These are phyloP conservation scores for Metschnikowia lachancei DNA, from an alignment of 805 yeast species.

Conservation along the genomic window DNA sequence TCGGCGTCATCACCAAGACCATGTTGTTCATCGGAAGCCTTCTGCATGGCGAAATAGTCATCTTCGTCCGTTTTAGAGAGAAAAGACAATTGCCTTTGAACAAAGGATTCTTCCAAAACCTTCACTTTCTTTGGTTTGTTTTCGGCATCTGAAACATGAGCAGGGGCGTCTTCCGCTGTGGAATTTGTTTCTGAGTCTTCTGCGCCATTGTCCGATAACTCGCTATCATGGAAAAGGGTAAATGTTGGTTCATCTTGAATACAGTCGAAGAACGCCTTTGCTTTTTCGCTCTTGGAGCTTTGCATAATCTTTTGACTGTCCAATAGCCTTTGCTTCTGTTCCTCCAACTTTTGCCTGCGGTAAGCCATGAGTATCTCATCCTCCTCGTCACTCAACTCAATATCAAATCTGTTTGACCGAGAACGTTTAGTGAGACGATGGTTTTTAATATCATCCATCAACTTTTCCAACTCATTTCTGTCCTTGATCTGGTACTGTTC, in stretches of 20 bases:
- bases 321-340: slow-evolving; percentile 49
- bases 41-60: slow-evolving; percentile 33
- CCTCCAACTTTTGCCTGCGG: slow-evolving; percentile 40
- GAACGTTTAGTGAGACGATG: slow-evolving; percentile 66
- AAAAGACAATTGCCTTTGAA: slow-evolving; percentile 55
- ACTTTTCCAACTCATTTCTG: slow-evolving; percentile 59
- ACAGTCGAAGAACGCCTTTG: slow-evolving; percentile 66
- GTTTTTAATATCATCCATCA: slow-evolving; percentile 67
- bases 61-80: slow-evolving; percentile 35
- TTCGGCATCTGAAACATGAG: slow-evolving; percentile 20
- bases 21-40: slow-evolving; percentile 35
- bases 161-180: slow-evolving; percentile 15
- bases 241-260: slow-evolving; percentile 48
- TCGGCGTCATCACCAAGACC: slow-evolving; percentile 38
- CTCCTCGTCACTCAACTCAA: slow-evolving; percentile 74
- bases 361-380: slow-evolving; percentile 55
- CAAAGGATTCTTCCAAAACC: slow-evolving; percentile 51
- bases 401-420: slow-evolving; percentile 49
- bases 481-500: slow-evolving; percentile 63
- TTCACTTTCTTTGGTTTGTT: slow-evolving; percentile 35
- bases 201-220: slow-evolving; percentile 26
- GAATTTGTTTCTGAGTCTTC: slow-evolving; percentile 9
- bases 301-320: slow-evolving; percentile 44
- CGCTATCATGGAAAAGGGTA: slow-evolving; percentile 27
- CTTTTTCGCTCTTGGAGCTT: slow-evolving; percentile 50